Conservation (phyloP, 2,329 filamentous ascomycete genomes). For the Talaromyces albobiverticillius region DNA sequence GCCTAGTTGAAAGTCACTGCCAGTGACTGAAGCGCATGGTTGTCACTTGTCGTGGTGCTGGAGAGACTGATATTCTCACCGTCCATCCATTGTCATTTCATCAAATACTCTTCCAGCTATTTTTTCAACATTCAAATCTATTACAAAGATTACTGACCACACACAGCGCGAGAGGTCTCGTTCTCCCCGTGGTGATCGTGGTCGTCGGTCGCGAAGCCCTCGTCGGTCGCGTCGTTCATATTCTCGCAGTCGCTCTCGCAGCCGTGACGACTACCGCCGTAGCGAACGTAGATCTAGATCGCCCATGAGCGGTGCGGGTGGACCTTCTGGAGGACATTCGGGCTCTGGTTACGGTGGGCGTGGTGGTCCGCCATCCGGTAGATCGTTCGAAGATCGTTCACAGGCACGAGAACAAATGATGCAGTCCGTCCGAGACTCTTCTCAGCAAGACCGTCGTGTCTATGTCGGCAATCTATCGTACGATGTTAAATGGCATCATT, state of each 20-base stretch:
- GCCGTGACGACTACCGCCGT: constrained; percentile 74
- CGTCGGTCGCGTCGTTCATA: constrained; percentile 73
- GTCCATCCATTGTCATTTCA: background rate
- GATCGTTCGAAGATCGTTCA: constrained; percentile 79
- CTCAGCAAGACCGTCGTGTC: constrained; percentile 97
- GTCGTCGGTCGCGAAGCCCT: constrained; percentile 75
- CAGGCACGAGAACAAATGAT: constrained; percentile 93
- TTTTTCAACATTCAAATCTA: background rate
- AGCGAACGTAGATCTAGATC: constrained; percentile 75
- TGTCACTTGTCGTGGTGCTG: background rate
- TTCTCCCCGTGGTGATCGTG: constrained; percentile 47
- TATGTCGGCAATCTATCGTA: constrained; percentile 99
- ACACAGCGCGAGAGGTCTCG: constrained; percentile 73
- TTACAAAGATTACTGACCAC: constrained; percentile 2
- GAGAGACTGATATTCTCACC: background rate
- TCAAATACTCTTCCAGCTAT: background rate
- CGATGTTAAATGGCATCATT: constrained; percentile 99
- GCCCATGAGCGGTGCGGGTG: constrained; percentile 74
- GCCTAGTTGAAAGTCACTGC: too few relatives aligned
- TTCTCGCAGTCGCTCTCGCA: constrained; percentile 75
- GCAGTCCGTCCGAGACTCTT: constrained; percentile 87
- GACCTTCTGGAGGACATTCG: constrained; percentile 68
- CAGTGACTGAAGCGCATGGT: background rate
- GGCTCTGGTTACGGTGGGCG: constrained; percentile 58
- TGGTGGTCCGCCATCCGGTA: constrained; percentile 62